phyloP scores from a whole-genome alignment of 441 rosid genomes.

The Dalechampia spathulata region DNA sequence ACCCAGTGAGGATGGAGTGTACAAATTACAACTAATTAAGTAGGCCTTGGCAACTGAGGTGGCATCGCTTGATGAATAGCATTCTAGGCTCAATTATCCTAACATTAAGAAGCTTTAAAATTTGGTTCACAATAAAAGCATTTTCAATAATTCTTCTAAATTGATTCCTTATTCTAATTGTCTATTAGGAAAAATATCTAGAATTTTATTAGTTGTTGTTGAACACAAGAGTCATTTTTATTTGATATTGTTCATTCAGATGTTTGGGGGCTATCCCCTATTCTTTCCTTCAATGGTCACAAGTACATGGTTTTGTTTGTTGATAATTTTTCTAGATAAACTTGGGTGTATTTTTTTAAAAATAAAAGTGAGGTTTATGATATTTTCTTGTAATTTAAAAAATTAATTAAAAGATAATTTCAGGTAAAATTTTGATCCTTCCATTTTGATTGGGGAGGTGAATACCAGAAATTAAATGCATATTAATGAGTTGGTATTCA shows the following conservation, averaged over 20 bases:
- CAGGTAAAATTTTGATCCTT: too few relatives aligned
- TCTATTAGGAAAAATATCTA: not conserved
- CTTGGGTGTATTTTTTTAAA: not conserved
- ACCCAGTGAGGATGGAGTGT: not conserved
- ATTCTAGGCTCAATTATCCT: not conserved
- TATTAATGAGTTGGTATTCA: too few relatives aligned
- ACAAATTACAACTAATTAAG: not conserved
- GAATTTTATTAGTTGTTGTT: not conserved
- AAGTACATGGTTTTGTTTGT: not conserved
- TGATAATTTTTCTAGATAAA: not conserved
- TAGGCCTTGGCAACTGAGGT: not conserved
- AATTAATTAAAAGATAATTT: too few relatives aligned
- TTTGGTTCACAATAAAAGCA: too few relatives aligned
- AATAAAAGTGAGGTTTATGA: too few relatives aligned
- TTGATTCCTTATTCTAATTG: not conserved
- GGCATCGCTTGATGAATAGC: not conserved
- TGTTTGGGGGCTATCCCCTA: not conserved
- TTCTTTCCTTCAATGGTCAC: not conserved
- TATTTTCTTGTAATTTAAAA: too few relatives aligned
- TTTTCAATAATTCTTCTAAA: not conserved
- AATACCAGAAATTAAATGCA: too few relatives aligned
- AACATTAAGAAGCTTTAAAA: too few relatives aligned
- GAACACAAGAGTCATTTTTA: not conserved
- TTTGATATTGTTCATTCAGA: not conserved
- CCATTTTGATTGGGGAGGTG: too few relatives aligned